Evolutionary conservation across 345 rosid genomes (phyloP), one percentile per base, ranked within the genome.

Genomic region (Carallia pectinifolia): DNA sequence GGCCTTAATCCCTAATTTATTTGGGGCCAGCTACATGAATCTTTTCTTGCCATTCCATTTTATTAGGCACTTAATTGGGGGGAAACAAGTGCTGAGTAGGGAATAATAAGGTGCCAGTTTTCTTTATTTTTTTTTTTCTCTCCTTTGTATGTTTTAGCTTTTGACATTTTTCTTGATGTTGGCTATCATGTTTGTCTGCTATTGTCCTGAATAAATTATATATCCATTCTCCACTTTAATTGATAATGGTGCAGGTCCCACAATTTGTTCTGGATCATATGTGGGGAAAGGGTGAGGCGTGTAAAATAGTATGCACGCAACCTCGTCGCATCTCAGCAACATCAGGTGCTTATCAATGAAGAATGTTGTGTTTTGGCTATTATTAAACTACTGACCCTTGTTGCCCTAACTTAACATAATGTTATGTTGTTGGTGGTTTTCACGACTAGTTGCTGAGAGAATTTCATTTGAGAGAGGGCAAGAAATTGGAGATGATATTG

Each of bases 301-400:
- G 98, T 75, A 94, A 94, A 83, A 89, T 94, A 75, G 74, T 94
- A 17, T 94, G 98, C 80, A 88, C 98, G 66, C 98, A 93, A 81
- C 98, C 98, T 72, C 96, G 98, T 66, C 96, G 98, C 74, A 89
- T 94, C 78, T 94, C 97, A 29, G 97, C 98, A 23, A 91, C 77
- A 68, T 94, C 98, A 79, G 97, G 98, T 94, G 59, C 3, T 52
- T 71, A 23, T 67, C 70, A 70, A 2, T 74, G 23, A 47, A 64
- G 68, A 53, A 72, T 34, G 66, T 34, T 56, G n/a, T 29, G 19
- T 58, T 54, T 59, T 56, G 18, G 60, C 44, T 68, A 40, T 50
- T 29, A 54, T 78, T 65, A 44, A 23, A 23, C 59, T 58, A n/a
- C 60, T 50, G 13, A 58, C 66, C 53, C 47, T 76, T 75, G 40